Base-by-base conservation (phyloP, 2,329 filamentous ascomycete genomes). In the Fusarium anguioides region DNA sequence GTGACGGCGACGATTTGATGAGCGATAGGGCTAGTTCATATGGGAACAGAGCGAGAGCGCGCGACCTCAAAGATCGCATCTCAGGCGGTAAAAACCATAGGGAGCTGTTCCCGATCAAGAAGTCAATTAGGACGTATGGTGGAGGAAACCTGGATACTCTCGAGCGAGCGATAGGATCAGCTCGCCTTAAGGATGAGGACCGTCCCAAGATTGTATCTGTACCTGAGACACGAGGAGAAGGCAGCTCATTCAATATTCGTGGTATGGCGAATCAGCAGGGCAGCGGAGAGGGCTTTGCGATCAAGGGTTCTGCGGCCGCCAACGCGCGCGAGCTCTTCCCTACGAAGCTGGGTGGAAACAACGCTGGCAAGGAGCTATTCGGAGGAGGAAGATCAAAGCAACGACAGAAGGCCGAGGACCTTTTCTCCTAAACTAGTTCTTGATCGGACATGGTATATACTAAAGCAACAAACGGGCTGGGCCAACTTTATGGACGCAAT, bases 331-430 rank as follows among this genome's bases (percentile, higher is more conserved):
- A 94, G 75, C 76, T 94, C 20, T 93, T 93, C 70, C 91, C 91
- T 0, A 83, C 83, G 17, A 90, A 87, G 67, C 85, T 88, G 41
- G 82, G 81, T 24, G 67, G 65, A n/a, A 64, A 50, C 39, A 92
- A 92, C 73, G 78, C 84, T 4, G 87, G 87, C 47, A 93, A 91
- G 77, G 91, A 94, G 74, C 77, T 93, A 17, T 91, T 93, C 71
- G 60, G 87, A 81, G 57, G 73, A 88, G 24, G 68, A 23, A 68
- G 73, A 46, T 50, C 75, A 66, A 67, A 91, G 91, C 75, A 77
- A 64, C 85, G 91, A 66, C 87, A 90, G 70, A 88, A 83, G 73
- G 91, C 91, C 0, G 89, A 92, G 71, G 91, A 94, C 78, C 81
- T 91, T 66, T 94, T 93, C 75, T 82, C 84, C 63, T 93, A 58